Evolutionary conservation across 2,329 filamentous ascomycete genomes (phyloP).

Genomic region (Rugonectria rugulosa): DNA sequence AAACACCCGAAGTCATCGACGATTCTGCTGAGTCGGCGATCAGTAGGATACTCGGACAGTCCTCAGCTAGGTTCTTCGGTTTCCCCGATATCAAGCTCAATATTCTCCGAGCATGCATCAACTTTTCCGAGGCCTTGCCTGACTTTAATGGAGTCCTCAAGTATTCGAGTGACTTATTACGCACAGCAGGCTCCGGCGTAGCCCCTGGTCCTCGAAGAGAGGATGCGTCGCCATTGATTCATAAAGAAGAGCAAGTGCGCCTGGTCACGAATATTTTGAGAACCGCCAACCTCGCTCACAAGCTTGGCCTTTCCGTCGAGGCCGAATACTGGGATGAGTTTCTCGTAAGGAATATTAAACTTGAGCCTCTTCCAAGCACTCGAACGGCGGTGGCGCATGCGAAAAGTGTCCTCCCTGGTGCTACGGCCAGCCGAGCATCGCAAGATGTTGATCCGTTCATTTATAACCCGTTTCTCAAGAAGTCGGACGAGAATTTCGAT

Average conservation of each 20-base stretch:
- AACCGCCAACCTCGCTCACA: slow-evolving; percentile 78
- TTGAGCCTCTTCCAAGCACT: slow-evolving; percentile 68
- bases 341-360: slow-evolving; percentile 77
- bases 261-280: slow-evolving; percentile 87
- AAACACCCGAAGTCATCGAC: slow-evolving; percentile 37
- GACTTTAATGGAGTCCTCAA: slow-evolving; percentile 90
- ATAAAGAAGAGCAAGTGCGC: slow-evolving; percentile 83
- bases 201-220: slow-evolving; percentile 75
- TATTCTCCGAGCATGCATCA: slow-evolving; percentile 87
- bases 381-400: slow-evolving; percentile 72
- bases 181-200: slow-evolving; percentile 81
- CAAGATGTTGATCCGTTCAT: slow-evolving; percentile 85
- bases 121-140: slow-evolving; percentile 91
- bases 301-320: slow-evolving; percentile 74
- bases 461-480: slow-evolving; percentile 90
- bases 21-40: slow-evolving; percentile 63
- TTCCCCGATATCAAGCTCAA: slow-evolving; percentile 84
- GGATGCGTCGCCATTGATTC: slow-evolving; percentile 74
- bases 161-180: slow-evolving; percentile 84
- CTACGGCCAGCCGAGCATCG: slow-evolving; percentile 58
- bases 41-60: slow-evolving; percentile 66
- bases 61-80: slow-evolving; percentile 72
- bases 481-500: slow-evolving; percentile 63
- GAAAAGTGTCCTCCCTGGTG: slow-evolving; percentile 61
- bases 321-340: slow-evolving; percentile 99